Conservation (phyloP, 2,329 filamentous ascomycete genomes). For the Penicillium sp. region DNA sequence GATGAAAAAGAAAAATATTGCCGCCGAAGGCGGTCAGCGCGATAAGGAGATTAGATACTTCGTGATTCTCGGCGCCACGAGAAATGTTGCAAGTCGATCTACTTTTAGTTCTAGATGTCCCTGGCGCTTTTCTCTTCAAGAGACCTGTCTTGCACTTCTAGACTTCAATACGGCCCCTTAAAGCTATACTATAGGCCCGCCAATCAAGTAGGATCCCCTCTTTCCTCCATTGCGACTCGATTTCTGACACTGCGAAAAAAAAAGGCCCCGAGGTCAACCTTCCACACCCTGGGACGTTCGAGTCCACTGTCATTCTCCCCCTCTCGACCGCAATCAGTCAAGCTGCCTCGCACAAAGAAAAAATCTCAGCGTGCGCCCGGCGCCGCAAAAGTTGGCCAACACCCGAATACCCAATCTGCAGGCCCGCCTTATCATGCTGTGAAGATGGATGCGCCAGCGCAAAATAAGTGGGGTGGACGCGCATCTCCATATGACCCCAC, state of each 20-base stretch:
- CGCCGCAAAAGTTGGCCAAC: constrained; percentile 1
- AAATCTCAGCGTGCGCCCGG: constrained; percentile 12
- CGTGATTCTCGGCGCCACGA: constrained; percentile 5
- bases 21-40: constrained; percentile 25
- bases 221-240: not conserved
- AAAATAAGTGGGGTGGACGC: not conserved
- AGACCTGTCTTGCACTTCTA: not conserved
- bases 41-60: constrained; percentile 26
- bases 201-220: constrained; percentile 3
- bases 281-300: not conserved
- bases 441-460: constrained; percentile 1
- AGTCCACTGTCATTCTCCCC: not conserved
- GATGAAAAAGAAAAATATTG: constrained; percentile 30
- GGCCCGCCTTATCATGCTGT: constrained; percentile 3
- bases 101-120: constrained; percentile 1
- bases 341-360: constrained; percentile 18
- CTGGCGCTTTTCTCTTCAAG: not conserved
- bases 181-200: not conserved
- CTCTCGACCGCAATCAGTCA: constrained; percentile 2
- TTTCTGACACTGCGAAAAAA: constrained; percentile 1
- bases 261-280: not conserved
- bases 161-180: not conserved
- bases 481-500: not conserved
- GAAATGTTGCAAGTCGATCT: not conserved
- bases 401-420: constrained; percentile 3